Percentiles rank a stretch among this genome's conserved stretches.
phyloP scores from a whole-genome alignment of 1,284 basidiomycete genomes.

The Thecaphora thlaspeos region DNA sequence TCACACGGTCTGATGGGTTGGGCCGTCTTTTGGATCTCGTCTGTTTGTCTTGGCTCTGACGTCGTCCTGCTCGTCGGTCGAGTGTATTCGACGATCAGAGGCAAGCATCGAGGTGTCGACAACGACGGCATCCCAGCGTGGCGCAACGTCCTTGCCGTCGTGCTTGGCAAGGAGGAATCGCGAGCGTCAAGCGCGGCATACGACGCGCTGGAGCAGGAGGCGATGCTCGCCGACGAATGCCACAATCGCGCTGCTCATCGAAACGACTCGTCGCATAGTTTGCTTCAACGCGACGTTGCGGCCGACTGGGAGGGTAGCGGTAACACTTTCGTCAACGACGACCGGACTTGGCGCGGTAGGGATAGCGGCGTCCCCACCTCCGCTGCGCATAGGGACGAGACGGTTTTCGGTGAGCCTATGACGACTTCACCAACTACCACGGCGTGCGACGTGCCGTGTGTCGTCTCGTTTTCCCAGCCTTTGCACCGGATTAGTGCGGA shows the following conservation, averaged over 20 bases:
- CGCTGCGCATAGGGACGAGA: not conserved
- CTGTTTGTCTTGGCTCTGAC: constrained; percentile 33
- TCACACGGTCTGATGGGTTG: constrained; percentile 42
- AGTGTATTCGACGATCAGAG: constrained; percentile 6
- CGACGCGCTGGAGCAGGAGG: constrained; percentile 24
- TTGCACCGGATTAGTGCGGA: constrained; percentile 3
- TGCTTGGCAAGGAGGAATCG: constrained; percentile 18
- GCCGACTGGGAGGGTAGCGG: constrained; percentile 27
- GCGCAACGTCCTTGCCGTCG: constrained; percentile 10
- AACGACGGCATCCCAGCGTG: too few species aligned
- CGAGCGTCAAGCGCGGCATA: constrained; percentile 13
- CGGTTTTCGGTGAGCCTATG: constrained; percentile 1
- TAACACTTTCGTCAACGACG: constrained; percentile 8
- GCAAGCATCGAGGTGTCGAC: too few species aligned
- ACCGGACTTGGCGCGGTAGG: not conserved
- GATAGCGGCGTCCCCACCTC: not conserved
- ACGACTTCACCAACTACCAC: constrained; percentile 32
- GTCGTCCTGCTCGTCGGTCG: constrained; percentile 30
- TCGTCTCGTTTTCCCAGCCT: constrained; percentile 20
- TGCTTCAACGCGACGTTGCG: constrained; percentile 15
- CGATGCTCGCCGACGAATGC: constrained; percentile 21
- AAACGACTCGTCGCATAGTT: constrained; percentile 16
- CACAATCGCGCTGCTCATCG: constrained; percentile 4
- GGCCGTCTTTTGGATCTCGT: constrained; percentile 42
- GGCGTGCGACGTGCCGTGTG: constrained; percentile 34